phyloP scores from a whole-genome alignment of 148 eudicot genomes.

The Vaccinium myrtillus region DNA sequence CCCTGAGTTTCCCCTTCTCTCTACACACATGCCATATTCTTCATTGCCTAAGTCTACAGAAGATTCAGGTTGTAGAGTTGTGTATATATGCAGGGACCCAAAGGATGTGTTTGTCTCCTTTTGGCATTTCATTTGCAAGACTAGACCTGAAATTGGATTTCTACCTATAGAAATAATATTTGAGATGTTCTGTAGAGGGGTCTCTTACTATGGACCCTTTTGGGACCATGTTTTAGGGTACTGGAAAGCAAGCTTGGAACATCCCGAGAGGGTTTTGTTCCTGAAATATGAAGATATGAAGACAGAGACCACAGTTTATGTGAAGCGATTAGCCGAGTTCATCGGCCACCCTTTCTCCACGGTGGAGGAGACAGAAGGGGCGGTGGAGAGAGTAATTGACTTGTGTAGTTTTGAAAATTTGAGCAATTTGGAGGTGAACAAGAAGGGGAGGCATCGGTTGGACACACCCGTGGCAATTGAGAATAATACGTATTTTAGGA shows the following conservation, averaged over 20 bases:
- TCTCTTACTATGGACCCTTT: conserved; percentile 2
- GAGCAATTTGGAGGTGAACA: conserved; percentile 13
- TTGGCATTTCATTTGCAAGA: conserved; percentile 11
- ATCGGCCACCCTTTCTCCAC: not conserved
- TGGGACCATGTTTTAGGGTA: conserved; percentile 14
- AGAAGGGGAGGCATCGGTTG: not conserved
- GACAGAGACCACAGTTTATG: not conserved
- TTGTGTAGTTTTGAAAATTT: not conserved
- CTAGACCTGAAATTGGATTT: not conserved
- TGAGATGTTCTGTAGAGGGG: not conserved
- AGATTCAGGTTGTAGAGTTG: conserved; percentile 15
- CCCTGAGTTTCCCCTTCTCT: not conserved
- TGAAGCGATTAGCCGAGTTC: not conserved
- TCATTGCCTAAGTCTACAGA: conserved; percentile 4
- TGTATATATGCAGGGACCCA: conserved; percentile 21
- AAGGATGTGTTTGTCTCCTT: conserved; percentile 22
- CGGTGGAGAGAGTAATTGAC: not conserved
- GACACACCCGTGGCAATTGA: conserved; percentile 4
- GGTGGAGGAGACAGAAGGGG: not conserved
- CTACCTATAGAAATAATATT: not conserved
- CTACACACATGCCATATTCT: conserved; percentile 11
- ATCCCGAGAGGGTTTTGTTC: not conserved
- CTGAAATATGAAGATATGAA: conserved; percentile 11
- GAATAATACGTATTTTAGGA: not conserved
- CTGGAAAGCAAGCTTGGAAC: conserved; percentile 11